A percentile compares a stretch with the other conserved stretches of the same genome.
These are phyloP conservation scores for Thymus quinquecostatus DNA, from an alignment of 257 asterid genomes.

Conservation along the genomic window DNA sequence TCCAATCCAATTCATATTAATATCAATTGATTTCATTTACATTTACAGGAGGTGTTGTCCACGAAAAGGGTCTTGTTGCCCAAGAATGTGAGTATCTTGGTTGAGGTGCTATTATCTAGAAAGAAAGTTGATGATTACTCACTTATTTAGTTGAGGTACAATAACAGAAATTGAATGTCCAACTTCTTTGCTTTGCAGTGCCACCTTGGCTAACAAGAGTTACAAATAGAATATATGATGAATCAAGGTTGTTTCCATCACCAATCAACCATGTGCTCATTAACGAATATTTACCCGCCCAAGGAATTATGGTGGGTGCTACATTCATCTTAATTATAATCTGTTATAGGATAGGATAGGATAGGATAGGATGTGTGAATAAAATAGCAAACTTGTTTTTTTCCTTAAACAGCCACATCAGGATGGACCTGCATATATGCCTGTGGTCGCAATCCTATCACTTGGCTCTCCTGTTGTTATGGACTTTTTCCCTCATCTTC, in stretches of 20 bases:
- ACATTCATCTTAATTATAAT: not conserved
- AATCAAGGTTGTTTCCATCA: conserved; percentile 72
- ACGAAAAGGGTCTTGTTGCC: conserved; percentile 90
- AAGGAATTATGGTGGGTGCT: conserved; percentile 86
- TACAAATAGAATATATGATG: conserved; percentile 60
- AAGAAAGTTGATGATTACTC: not conserved
- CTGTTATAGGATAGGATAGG: not conserved
- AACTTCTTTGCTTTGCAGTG: conserved; percentile 60
- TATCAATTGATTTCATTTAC: not conserved
- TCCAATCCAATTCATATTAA: too few species aligned
- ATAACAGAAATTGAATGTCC: not conserved
- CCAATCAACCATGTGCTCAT: conserved; percentile 91
- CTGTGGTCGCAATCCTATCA: conserved; percentile 93
- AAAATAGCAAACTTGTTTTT: conserved; percentile 26
- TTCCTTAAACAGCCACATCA: conserved; percentile 72
- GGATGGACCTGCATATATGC: conserved; percentile 92
- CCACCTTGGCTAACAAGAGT: conserved; percentile 78
- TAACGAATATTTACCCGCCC: conserved; percentile 86
- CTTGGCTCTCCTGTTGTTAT: conserved; percentile 86
- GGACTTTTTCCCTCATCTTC: conserved; percentile 82
- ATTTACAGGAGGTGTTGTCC: conserved; percentile 83
- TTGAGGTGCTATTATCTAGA: too few species aligned
- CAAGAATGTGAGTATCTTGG: conserved; percentile 63
- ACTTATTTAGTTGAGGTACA: not conserved
- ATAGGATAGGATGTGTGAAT: not conserved